phyloP scores from a whole-genome alignment of 345 rosid genomes.

The Arabidopsis arenosa region DNA sequence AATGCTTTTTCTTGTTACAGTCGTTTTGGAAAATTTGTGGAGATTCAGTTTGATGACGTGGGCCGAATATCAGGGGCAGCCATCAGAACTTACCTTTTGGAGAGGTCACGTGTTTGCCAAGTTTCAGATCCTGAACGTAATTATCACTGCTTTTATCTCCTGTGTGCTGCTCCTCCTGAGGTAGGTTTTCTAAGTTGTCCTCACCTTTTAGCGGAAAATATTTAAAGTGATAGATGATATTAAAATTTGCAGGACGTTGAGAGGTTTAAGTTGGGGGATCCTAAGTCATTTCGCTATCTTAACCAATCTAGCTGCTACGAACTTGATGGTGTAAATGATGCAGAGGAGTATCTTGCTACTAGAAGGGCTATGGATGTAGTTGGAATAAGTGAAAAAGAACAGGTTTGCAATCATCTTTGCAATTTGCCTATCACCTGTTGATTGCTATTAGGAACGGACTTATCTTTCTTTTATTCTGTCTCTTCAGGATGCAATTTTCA shows the following conservation, averaged over 20 bases:
- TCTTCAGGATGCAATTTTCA: conserved; percentile 77
- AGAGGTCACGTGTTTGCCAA: conserved; percentile 97
- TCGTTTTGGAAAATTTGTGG: conserved; percentile 96
- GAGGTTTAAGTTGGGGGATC: conserved; percentile 81
- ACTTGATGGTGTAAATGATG: conserved; percentile 76
- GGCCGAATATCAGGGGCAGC: conserved; percentile 97
- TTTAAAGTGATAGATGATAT: conserved; percentile 37
- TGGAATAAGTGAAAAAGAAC: conserved; percentile 77
- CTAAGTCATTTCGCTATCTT: conserved; percentile 89
- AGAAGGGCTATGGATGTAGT: conserved; percentile 91
- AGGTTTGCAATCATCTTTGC: conserved; percentile 54
- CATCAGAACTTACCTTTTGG: conserved; percentile 90
- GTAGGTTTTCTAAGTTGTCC: conserved; percentile 45
- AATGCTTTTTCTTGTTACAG: conserved; percentile 52
- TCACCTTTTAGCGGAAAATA: conserved; percentile 7
- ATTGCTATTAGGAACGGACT: conserved; percentile 10
- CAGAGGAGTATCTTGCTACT: conserved; percentile 72
- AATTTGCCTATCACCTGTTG: conserved; percentile 19
- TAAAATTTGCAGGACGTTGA: conserved; percentile 67
- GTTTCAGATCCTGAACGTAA: conserved; percentile 91
- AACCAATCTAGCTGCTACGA: conserved; percentile 88
- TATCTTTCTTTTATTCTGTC: conserved; percentile 23
- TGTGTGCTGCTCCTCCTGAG: conserved; percentile 89
- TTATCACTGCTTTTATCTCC: conserved; percentile 92
- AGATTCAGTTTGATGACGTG: conserved; percentile 76